These are phyloP conservation scores for Umbellularia californica DNA, from an alignment of 164 flowering plant species.

Conservation along the genomic window DNA sequence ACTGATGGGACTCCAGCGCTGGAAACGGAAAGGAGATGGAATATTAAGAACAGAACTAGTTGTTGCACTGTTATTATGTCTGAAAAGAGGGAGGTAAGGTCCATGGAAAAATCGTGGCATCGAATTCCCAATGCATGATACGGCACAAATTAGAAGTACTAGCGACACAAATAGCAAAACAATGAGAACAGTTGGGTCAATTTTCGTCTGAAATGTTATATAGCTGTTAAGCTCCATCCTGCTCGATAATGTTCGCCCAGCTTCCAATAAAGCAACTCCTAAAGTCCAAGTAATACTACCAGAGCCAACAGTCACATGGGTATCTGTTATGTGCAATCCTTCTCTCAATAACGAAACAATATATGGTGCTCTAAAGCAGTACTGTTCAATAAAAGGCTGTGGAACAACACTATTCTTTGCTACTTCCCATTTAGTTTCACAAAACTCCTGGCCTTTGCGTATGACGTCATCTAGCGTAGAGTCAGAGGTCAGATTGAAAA, in stretches of 20 bases:
- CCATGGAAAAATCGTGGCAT: constrained; percentile 54
- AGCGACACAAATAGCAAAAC: constrained; percentile 46
- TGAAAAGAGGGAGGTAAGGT: constrained; percentile 70
- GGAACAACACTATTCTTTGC: constrained; percentile 83
- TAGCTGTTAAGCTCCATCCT: constrained; percentile 35
- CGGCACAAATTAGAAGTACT: constrained; percentile 51
- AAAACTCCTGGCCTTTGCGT: constrained; percentile 79
- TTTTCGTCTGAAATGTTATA: constrained; percentile 46
- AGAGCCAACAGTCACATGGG: constrained; percentile 68
- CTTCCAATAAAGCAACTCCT: constrained; percentile 89
- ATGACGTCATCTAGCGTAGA: constrained; percentile 81
- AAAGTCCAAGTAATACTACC: constrained; percentile 98
- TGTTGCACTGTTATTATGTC: constrained; percentile 47
- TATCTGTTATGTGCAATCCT: constrained; percentile 81
- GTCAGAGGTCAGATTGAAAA: constrained; percentile 75
- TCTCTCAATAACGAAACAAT: constrained; percentile 75
- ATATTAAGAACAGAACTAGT: constrained; percentile 57
- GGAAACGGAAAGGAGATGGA: constrained; percentile 68
- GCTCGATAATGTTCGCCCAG: constrained; percentile 56
- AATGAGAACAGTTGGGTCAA: constrained; percentile 49
- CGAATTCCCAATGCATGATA: constrained; percentile 56
- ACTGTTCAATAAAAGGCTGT: constrained; percentile 95
- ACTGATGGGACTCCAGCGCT: constrained; percentile 86
- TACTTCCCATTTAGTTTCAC: constrained; percentile 73
- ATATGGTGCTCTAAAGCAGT: constrained; percentile 97